Evolutionary conservation across 805 yeast genomes (phyloP), one percentile per base, ranked within the genome.

Genomic region (Pichia pseudocactophila): DNA sequence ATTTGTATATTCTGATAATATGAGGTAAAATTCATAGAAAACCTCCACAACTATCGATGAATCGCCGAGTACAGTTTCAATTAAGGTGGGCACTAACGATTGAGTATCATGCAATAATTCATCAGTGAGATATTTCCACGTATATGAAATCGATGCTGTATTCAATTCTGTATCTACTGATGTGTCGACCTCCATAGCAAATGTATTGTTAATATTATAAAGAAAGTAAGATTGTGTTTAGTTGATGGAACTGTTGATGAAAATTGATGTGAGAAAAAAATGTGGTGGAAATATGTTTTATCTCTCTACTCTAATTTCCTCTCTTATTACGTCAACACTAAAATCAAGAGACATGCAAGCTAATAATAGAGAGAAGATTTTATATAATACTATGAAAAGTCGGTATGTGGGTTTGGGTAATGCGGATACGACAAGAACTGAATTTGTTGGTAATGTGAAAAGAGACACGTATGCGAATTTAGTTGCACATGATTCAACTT

Each of bases 401-500:
- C 76, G 80, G 53, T 78, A 82, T 55, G 65, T 81, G 18, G 95
- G 95, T 2, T 59, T 89, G 1, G 96, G 96, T 0, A 71, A 77
- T 54, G 70, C 88, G 9, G 79, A 77, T 41, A 87, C 94, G 0
- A 67, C 81, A 0, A 66, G 80, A 40, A 68, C 68, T 13, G 90
- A 84, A 57, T 89, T 90, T 76, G 53, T 80, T 46, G 60, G 71
- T 6, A 84, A 82, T 51, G 66, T 81, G 2, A 77, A 76, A 42
- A 63, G 84, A 45, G 94, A 84, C 51, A 74, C 86, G 2, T 73
- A 74, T 44, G 71, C 82, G 0, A 70, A 80, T 17, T 59, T 80
- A 36, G 68, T 73, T n/a, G 78, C 78, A 20, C 86, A 81, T 53
- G 72, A 73, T 16, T 65, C 71, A 11, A 43, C 78, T 40, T 54